A percentile compares a stretch with the other conserved stretches of the same genome.
phyloP scores from a whole-genome alignment of 352 stramenopile genomes.

The Bremia lactucae region DNA sequence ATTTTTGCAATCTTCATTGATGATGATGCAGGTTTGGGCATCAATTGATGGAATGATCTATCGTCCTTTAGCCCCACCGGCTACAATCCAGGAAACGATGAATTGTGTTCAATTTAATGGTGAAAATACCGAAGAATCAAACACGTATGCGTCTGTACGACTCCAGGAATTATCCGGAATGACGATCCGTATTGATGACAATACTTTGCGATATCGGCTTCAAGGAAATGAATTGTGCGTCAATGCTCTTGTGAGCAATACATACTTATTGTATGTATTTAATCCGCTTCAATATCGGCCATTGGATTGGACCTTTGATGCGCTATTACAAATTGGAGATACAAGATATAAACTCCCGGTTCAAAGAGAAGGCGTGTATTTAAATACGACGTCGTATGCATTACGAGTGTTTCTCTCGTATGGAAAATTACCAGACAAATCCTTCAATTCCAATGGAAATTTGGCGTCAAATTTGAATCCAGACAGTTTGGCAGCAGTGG shows the following conservation, averaged over 20 bases:
- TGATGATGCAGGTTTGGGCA: slow-evolving; percentile 84
- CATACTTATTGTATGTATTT: slow-evolving; percentile 83
- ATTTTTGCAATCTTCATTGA: slow-evolving; percentile 50
- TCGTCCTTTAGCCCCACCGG: slow-evolving; percentile 53
- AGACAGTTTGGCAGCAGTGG: slow-evolving; percentile 10
- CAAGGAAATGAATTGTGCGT: slow-evolving; percentile 49
- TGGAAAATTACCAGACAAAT: slow-evolving; percentile 46
- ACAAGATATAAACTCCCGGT: slow-evolving; percentile 35
- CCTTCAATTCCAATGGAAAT: no score
- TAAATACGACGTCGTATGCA: slow-evolving; percentile 60
- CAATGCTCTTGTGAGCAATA: slow-evolving; percentile 77
- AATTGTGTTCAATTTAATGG: slow-evolving; percentile 3
- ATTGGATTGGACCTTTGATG: slow-evolving; percentile 74
- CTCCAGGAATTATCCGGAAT: slow-evolving; percentile 79
- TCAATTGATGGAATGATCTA: slow-evolving; percentile 78
- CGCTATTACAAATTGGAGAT: slow-evolving; percentile 47
- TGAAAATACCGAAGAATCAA: slow-evolving; percentile 2
- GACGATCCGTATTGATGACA: slow-evolving; percentile 80
- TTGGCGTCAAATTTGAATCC: slow-evolving; percentile 9
- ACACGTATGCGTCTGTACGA: slow-evolving; percentile 35
- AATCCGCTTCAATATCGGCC: slow-evolving; percentile 73
- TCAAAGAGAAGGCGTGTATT: slow-evolving; percentile 70
- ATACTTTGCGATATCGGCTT: slow-evolving; percentile 67
- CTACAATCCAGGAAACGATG: slow-evolving; percentile 31
- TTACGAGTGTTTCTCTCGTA: slow-evolving; percentile 81